These are phyloP conservation scores for Pythium vanterpoolii DNA, from an alignment of 352 stramenopile species.

Conservation along the genomic window DNA sequence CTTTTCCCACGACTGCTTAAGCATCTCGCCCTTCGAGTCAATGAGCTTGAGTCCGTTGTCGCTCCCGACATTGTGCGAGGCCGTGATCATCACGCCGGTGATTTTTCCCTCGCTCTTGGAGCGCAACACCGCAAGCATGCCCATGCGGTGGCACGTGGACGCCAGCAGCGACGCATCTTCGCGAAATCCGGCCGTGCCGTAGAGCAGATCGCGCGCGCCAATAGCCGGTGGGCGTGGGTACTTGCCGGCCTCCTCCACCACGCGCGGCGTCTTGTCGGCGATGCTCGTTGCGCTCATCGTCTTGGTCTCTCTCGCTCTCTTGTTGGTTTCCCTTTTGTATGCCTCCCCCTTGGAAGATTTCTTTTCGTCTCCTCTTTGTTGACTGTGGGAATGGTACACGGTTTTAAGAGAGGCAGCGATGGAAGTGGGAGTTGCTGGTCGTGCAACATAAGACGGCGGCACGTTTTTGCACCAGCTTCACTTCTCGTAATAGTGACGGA, in stretches of 20 bases:
- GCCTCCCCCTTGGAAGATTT: not conserved
- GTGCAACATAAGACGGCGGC: not conserved
- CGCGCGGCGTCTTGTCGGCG: slow-evolving; percentile 72
- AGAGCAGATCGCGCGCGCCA: slow-evolving; percentile 53
- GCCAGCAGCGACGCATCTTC: slow-evolving; percentile 88
- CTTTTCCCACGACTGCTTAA: slow-evolving; percentile 88
- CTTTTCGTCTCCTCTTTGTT: not conserved
- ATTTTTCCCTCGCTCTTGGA: slow-evolving; percentile 81
- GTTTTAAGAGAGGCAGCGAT: not conserved
- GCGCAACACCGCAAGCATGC: slow-evolving; percentile 78
- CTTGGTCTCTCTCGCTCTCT: not conserved
- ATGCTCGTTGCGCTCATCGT: slow-evolving; percentile 50
- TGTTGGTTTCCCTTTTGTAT: not conserved
- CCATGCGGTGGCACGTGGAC: slow-evolving; percentile 92
- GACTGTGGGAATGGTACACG: not conserved
- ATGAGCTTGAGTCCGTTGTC: slow-evolving; percentile 96
- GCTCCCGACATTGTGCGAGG: slow-evolving; percentile 89
- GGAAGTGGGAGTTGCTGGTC: not conserved
- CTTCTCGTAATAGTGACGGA: not conserved
- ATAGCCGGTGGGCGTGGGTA: slow-evolving; percentile 51
- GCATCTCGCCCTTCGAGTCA: slow-evolving; percentile 92
- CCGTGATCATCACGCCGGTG: slow-evolving; percentile 93
- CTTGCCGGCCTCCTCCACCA: slow-evolving; percentile 76
- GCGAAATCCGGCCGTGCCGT: slow-evolving; percentile 96
- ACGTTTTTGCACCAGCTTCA: slow-evolving; percentile 9